phyloP scores from a whole-genome alignment of 371 early-diverging fungal genomes.

The Dichotomocladium elegans region DNA sequence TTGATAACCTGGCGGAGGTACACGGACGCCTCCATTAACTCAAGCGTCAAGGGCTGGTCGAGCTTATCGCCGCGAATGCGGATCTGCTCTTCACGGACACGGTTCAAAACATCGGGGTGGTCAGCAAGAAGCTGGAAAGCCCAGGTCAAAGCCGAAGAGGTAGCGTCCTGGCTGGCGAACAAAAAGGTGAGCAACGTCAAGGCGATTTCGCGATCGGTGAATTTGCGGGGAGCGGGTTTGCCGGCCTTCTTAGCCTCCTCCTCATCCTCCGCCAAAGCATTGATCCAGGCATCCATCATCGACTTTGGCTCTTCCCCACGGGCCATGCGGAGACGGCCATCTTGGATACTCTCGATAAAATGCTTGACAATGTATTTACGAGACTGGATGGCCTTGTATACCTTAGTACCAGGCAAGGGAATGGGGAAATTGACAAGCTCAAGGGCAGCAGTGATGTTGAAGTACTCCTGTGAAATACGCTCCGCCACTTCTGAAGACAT shows the following conservation, averaged over 20 bases:
- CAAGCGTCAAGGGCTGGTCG: constrained; percentile 25
- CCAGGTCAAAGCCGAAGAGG: constrained; percentile 52
- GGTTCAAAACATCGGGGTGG: constrained; percentile 43
- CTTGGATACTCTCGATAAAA: constrained; percentile 41
- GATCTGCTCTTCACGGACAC: constrained; percentile 40
- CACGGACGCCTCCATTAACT: constrained; percentile 37
- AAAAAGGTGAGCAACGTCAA: constrained; percentile 47
- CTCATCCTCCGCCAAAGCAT: constrained; percentile 37
- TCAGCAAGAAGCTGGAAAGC: constrained; percentile 49
- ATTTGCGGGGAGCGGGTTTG: constrained; percentile 41
- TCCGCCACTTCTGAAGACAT: constrained; percentile 42
- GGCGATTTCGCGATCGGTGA: constrained; percentile 45
- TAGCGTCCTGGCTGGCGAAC: constrained; percentile 52
- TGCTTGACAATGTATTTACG: constrained; percentile 50
- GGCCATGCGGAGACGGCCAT: constrained; percentile 39
- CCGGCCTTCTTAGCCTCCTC: constrained; percentile 25
- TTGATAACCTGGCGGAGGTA: constrained; percentile 49
- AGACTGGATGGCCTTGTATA: constrained; percentile 49
- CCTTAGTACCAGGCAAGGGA: constrained; percentile 53
- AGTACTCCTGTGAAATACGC: constrained; percentile 45
- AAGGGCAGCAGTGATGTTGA: constrained; percentile 51
- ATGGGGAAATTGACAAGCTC: constrained; percentile 57
- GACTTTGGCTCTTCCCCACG: constrained; percentile 29
- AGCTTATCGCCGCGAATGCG: constrained; percentile 25
- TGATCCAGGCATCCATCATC: constrained; percentile 51